Percentiles rank a stretch among this genome's conserved stretches.
These are phyloP conservation scores for Penicillium angulare DNA, from an alignment of 495 filamentous ascomycete genomes.

Conservation along the genomic window DNA sequence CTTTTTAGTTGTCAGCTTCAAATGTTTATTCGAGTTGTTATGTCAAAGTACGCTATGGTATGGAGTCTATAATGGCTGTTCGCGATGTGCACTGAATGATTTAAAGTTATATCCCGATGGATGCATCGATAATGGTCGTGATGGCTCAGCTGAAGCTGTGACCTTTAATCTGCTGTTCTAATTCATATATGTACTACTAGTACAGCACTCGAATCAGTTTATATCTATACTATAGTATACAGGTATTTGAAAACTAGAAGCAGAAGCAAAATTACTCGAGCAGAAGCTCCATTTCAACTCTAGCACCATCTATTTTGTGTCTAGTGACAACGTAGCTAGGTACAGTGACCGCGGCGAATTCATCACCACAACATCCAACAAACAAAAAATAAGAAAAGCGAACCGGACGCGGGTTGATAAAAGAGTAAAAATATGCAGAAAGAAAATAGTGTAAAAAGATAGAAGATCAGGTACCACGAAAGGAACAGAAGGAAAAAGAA, in stretches of 20 bases:
- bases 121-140: too few species aligned
- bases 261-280: background rate
- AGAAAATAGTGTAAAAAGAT: constrained; percentile 8
- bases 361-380: background rate
- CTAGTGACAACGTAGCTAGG: constrained; percentile 21
- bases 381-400: constrained; percentile 2
- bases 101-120: too few species aligned
- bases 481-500: constrained; percentile 6
- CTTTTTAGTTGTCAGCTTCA: too few species aligned
- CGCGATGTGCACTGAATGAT: too few species aligned
- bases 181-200: too few species aligned
- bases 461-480: constrained; percentile 12
- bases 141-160: too few species aligned
- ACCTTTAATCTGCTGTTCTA: too few species aligned
- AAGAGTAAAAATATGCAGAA: constrained; percentile 18
- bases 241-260: too few species aligned
- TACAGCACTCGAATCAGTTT: too few species aligned
- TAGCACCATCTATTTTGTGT: constrained; percentile 23
- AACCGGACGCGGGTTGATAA: constrained; percentile 3
- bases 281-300: background rate
- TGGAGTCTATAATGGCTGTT: too few species aligned
- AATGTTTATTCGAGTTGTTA: too few species aligned
- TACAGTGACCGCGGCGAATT: constrained; percentile 16
- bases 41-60: too few species aligned
- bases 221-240: background rate